phyloP scores from a whole-genome alignment of 2,329 filamentous ascomycete genomes.

The Talaromyces sp. region DNA sequence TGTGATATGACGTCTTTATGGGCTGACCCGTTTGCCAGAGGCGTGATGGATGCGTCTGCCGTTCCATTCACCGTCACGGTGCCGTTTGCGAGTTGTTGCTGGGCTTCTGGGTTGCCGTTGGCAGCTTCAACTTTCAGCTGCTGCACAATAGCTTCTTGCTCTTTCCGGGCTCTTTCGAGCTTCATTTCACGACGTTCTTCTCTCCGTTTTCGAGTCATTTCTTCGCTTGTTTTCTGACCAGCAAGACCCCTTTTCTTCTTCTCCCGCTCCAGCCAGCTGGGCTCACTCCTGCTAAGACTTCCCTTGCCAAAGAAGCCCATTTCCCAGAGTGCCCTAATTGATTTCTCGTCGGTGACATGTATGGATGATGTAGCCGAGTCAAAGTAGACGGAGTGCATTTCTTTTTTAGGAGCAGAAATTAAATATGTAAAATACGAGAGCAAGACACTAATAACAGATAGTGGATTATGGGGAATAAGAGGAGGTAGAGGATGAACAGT shows the following conservation, averaged over 20 bases:
- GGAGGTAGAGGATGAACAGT: constrained; percentile 77
- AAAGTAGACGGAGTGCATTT: constrained; percentile 69
- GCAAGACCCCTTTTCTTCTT: constrained; percentile 64
- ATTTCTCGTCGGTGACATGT: constrained; percentile 70
- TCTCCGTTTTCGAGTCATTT: constrained; percentile 69
- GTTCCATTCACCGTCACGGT: constrained; percentile 9
- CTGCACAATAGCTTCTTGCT: constrained; percentile 76
- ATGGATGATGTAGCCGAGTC: constrained; percentile 77
- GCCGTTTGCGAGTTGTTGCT: constrained; percentile 5
- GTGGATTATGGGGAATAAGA: constrained; percentile 86
- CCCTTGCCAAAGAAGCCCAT: constrained; percentile 98
- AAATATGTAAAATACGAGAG: constrained; percentile 72
- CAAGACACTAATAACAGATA: constrained; percentile 77
- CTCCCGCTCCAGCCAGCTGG: constrained; percentile 83
- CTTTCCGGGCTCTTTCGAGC: constrained; percentile 81
- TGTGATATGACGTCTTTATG: constrained; percentile 4
- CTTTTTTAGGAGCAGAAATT: constrained; percentile 56
- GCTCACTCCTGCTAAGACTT: constrained; percentile 86
- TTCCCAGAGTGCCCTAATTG: constrained; percentile 83
- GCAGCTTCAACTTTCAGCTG: constrained; percentile 55
- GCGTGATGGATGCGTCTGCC: not conserved
- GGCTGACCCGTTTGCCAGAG: constrained; percentile 1
- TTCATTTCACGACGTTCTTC: constrained; percentile 80
- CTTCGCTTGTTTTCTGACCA: constrained; percentile 69
- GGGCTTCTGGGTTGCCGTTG: constrained; percentile 19